Evolutionary conservation across 1,284 basidiomycete species (phyloP), one percentile per base, ranked within the genome.

Genomic region (Microbotryum lychnidis-dioicae): DNA sequence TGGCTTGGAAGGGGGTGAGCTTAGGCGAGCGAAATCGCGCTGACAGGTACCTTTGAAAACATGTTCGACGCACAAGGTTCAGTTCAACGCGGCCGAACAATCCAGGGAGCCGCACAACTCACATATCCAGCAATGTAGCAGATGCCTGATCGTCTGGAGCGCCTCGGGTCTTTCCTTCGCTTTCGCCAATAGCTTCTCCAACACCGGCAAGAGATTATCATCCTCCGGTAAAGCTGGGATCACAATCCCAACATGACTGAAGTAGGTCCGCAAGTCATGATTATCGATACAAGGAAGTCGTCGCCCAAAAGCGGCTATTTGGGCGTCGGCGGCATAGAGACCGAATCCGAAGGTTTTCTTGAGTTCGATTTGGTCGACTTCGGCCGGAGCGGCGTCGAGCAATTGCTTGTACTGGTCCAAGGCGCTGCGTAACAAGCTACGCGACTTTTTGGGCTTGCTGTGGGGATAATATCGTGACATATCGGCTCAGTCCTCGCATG

Each of bases 331-430:
- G 4, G 56, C 44, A 29, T 62, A 65, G 14, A 65, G 21, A 1
- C 58, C 64, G 4, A 63, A 50, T 2, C 57, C 64, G 50, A 65
- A 65, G 0, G 18, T 23, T 48, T 33, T 27, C 50, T 57, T 50
- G 1, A 65, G 5, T 12, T 25, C 42, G 8, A 18, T 31, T 14
- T n/a, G 18, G 6, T 57, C 55, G 16, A 50, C 44, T 12, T 50
- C 55, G 16, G 33, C 53, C 29, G 14, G 20, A 1, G 61, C 61
- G 4, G n/a, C 21, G 25, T 65, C 64, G n/a, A 56, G 46, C 47
- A 65, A 29, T 9, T 65, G 61, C 33, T 57, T 60, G 58, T 45
- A 65, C 23, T 60, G 61, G 21, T 44, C 23, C 23, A 65, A n/a
- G 5, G 60, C 50, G 1, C 27, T 23, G 2, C 54, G 37, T 3